Evolutionary conservation across 2,329 filamentous ascomycete species (phyloP).

Genomic region (Fusarium caatingaense): DNA sequence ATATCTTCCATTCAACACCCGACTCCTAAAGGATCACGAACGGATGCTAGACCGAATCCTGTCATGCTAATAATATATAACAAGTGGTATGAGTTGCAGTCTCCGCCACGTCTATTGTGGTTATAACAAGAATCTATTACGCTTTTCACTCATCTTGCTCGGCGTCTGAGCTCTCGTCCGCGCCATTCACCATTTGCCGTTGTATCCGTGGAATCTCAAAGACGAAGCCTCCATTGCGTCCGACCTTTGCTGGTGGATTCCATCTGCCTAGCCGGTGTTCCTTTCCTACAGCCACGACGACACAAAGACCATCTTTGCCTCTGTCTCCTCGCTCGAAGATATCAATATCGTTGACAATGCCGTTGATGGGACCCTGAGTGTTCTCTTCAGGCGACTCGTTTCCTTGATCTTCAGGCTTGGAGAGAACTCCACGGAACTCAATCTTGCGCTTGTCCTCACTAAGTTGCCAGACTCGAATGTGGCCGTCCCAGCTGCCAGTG

Average conservation of each 20-base stretch:
- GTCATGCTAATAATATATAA: conserved; percentile 29
- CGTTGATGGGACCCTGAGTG: conserved; percentile 63
- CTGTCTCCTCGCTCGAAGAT: conserved; percentile 86
- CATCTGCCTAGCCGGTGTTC: conserved; percentile 88
- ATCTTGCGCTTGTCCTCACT: conserved; percentile 85
- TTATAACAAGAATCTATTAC: conserved; percentile 38
- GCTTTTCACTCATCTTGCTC: conserved; percentile 43
- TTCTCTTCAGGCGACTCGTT: conserved; percentile 46
- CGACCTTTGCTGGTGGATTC: conserved; percentile 69
- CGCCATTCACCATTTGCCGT: conserved; percentile 51
- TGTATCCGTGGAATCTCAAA: conserved; percentile 77
- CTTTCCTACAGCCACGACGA: conserved; percentile 87
- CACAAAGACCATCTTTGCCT: conserved; percentile 80
- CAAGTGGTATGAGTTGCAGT: conserved; percentile 24
- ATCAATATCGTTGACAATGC: conserved; percentile 88
- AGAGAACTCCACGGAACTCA: conserved; percentile 76
- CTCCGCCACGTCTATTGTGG: conserved; percentile 42
- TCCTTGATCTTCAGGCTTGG: conserved; percentile 48
- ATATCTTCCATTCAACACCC: conserved; percentile 21
- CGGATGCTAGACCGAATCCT: conserved; percentile 5
- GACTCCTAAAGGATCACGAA: conserved; percentile 23
- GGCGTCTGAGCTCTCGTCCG: conserved; percentile 43
- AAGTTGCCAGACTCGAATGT: conserved; percentile 85
- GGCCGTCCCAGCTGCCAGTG: conserved; percentile 92
- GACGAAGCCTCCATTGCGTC: conserved; percentile 85